phyloP scores from a whole-genome alignment of 73 alveolate species.

The Paramecium caudatum region DNA sequence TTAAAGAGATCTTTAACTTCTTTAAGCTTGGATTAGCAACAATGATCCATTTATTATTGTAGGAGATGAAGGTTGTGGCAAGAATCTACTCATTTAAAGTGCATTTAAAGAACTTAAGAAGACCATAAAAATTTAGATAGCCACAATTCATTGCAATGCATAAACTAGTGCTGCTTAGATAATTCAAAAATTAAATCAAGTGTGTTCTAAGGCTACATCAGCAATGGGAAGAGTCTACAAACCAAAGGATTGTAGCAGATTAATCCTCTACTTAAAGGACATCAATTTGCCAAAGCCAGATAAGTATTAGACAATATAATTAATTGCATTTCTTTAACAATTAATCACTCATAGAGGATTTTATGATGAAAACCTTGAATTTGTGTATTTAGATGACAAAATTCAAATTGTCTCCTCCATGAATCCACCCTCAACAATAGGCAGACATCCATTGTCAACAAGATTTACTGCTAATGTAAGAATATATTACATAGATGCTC shows the following conservation, averaged over 20 bases:
- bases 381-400: slow-evolving; percentile 97
- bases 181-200: slow-evolving; percentile 98
- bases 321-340: slow-evolving; percentile 99
- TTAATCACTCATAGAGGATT: slow-evolving; percentile 99
- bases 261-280: slow-evolving; percentile 98
- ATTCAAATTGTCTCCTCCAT: slow-evolving; percentile 99
- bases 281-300: slow-evolving; percentile 99
- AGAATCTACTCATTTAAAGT: slow-evolving; percentile 94
- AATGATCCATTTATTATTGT: slow-evolving; percentile 98
- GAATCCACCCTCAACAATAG: slow-evolving; percentile 99
- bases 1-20: slow-evolving; percentile 76
- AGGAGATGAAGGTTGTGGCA: slow-evolving; percentile 99
- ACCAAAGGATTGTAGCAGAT: slow-evolving; percentile 97
- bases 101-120: slow-evolving; percentile 90
- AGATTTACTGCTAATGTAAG: slow-evolving; percentile 99
- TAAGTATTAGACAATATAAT: slow-evolving; percentile 98
- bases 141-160: slow-evolving; percentile 86
- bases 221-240: slow-evolving; percentile 95
- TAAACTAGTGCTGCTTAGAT: slow-evolving; percentile 86
- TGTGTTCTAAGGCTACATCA: slow-evolving; percentile 94
- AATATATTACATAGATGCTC: slow-evolving; percentile 96
- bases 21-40: slow-evolving; percentile 94
- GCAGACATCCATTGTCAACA: slow-evolving; percentile 98
- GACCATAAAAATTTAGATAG: slow-evolving; percentile 87
- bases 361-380: slow-evolving; percentile 99